Evolutionary conservation across 371 early-diverging fungal species (phyloP).

Genomic region (Rhizopus stolonifer): DNA sequence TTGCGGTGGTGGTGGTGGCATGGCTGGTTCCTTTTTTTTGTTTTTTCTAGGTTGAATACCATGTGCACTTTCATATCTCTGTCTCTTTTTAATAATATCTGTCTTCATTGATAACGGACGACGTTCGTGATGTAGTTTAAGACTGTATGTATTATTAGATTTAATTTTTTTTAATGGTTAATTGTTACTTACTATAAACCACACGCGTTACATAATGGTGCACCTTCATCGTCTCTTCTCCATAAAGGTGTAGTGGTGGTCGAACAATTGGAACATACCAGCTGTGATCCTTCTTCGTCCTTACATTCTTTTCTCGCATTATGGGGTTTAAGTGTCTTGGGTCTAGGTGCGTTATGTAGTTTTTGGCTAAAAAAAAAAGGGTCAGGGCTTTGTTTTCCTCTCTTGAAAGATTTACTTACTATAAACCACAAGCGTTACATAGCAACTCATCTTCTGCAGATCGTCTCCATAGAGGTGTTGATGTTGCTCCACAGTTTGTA

Average conservation of each 20-base stretch:
- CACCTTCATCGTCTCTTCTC: slow-evolving; percentile 85
- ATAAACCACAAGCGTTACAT: slow-evolving; percentile 97
- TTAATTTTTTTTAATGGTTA: too few relatives aligned
- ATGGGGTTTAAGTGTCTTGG: slow-evolving; percentile 46
- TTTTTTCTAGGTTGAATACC: slow-evolving; percentile 5
- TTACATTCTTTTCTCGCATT: slow-evolving; percentile 31
- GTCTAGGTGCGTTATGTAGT: slow-evolving; percentile 74
- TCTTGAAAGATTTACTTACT: slow-evolving; percentile 49
- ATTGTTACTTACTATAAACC: slow-evolving; percentile 76
- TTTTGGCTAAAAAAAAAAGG: slow-evolving; percentile 39
- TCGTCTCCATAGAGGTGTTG: slow-evolving; percentile 96
- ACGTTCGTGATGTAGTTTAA: slow-evolving; percentile 80
- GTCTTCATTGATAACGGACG: slow-evolving; percentile 78
- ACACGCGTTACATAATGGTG: slow-evolving; percentile 93
- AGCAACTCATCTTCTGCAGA: slow-evolving; percentile 76
- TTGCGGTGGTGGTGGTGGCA: slow-evolving; percentile 5
- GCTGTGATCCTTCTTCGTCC: slow-evolving; percentile 43
- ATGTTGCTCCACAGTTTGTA: slow-evolving; percentile 86
- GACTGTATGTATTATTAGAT: too few relatives aligned
- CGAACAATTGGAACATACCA: slow-evolving; percentile 82
- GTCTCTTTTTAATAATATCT: slow-evolving; percentile 78
- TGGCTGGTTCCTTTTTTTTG: slow-evolving; percentile 5
- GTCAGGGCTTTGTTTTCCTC: too few relatives aligned
- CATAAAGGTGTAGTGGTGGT: slow-evolving; percentile 92
- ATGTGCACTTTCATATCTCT: slow-evolving; percentile 59